Base-by-base conservation (phyloP, 2,329 filamentous ascomycete genomes). In the Torrubiella hemipterigena region DNA sequence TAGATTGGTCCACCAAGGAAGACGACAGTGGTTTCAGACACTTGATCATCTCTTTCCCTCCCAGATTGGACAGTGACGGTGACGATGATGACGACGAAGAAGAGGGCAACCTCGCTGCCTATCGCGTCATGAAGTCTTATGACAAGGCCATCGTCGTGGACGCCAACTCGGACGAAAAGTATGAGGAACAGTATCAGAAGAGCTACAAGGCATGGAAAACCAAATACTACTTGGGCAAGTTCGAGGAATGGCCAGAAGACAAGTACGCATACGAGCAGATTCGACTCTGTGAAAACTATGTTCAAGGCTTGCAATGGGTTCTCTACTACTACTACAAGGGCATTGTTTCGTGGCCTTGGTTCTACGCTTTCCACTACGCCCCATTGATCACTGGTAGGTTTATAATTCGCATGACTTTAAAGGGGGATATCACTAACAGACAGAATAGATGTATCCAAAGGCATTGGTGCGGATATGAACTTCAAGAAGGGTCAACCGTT, bases 341-440 rank as follows among this genome's bases (percentile, higher is more conserved):
- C 39, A 91, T 98, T 37, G 91, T 85, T 12, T 96, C 89, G 10
- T 98, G 91, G 91, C 86, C 91, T 11, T 98, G 91, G 91, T 98
- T 83, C 59, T 98, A 95, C 56, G 68, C 69, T 38, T 98, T 94
- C 55, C 93, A 98, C 58, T 98, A 98, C 56, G 82, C 93, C 8
- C 91, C 91, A 2, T 85, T 96, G 73, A 98, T 95, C 35, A 93
- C 85, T 41, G 77, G 77, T 79, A 58, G 49, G 54, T n/a, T n/a
- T n/a, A n/a, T 36, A 12, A 17, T 27, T 26, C 6, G 10, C 15
- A 24, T 35, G 38, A 29, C 29, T 19, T 11, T 11, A 6, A 14
- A 15, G 8, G 17, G 17, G 64, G 80, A 91, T 54, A 22, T 32
- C 31, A 31, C 50, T 56, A 36, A 46, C 34, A 16, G n/a, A 23